phyloP scores from a whole-genome alignment of 2,329 filamentous ascomycete genomes.

The Dothideomycetes sp. region DNA sequence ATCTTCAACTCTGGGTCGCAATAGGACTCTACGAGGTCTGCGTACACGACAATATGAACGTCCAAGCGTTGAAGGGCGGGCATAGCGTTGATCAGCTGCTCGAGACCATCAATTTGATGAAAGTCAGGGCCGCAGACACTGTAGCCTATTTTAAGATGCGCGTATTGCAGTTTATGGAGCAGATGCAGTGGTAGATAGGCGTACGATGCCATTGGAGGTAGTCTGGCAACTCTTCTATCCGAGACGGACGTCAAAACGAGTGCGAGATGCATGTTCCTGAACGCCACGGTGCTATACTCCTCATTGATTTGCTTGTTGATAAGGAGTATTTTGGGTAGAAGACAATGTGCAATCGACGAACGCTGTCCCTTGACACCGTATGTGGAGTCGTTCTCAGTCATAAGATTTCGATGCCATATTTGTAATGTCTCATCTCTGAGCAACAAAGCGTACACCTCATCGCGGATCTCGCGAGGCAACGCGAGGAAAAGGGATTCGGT shows the following conservation, averaged over 20 bases:
- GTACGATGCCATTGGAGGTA: neutral
- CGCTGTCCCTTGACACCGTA: neutral
- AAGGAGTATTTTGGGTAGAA: neutral
- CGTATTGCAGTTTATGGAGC: neutral
- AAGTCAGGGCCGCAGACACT: neutral
- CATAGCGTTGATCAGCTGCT: neutral
- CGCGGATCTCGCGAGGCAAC: neutral
- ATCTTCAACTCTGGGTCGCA: neutral
- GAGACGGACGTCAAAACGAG: neutral
- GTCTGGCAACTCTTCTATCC: neutral
- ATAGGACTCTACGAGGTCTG: neutral
- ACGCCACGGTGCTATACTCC: neutral
- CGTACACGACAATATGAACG: neutral
- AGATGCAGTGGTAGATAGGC: neutral
- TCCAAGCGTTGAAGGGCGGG: neutral
- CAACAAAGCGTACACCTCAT: neutral
- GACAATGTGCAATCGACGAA: neutral
- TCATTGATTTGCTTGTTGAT: neutral
- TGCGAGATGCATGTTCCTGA: neutral
- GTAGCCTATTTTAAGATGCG: neutral
- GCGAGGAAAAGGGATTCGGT: neutral
- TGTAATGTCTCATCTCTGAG: neutral
- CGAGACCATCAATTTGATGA: neutral
- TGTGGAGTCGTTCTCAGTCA: neutral
- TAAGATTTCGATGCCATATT: neutral